A percentile compares a stretch with the other conserved stretches of the same genome.
These are phyloP conservation scores for Penstemon newberryi DNA, from an alignment of 257 asterid species.

Conservation along the genomic window DNA sequence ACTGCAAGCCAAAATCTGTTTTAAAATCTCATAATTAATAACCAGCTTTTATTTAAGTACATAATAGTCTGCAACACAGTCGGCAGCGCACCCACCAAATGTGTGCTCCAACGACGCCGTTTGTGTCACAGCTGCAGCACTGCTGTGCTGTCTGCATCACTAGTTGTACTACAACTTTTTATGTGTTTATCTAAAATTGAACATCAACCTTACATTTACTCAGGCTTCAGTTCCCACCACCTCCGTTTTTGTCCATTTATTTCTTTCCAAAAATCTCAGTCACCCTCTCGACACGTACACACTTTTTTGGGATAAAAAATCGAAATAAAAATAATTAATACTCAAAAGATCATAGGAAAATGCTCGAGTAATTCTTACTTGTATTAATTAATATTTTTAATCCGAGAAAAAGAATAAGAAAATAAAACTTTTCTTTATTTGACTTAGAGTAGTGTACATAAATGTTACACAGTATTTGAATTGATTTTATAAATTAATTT, in stretches of 20 bases:
- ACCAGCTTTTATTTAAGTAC: background rate
- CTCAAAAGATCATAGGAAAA: too few relatives aligned
- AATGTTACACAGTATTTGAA: too few relatives aligned
- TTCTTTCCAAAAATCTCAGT: background rate
- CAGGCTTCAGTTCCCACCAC: slow-evolving; percentile 14
- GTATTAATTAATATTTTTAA: too few relatives aligned
- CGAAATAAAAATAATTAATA: too few relatives aligned
- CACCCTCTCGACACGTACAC: slow-evolving; percentile 19
- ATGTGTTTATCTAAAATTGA: slow-evolving; percentile 15
- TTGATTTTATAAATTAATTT: too few relatives aligned
- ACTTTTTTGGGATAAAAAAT: background rate
- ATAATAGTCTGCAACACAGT: background rate
- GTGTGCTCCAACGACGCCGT: slow-evolving; percentile 8
- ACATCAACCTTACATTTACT: slow-evolving; percentile 11
- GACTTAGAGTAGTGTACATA: too few relatives aligned
- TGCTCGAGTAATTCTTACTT: too few relatives aligned
- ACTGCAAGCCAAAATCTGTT: background rate
- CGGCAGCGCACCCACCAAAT: background rate
- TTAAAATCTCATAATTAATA: background rate
- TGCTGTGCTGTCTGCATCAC: slow-evolving; percentile 29
- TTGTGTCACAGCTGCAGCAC: background rate
- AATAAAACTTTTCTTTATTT: too few relatives aligned
- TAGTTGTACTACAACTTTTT: background rate
- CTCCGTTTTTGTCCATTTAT: slow-evolving; percentile 32
- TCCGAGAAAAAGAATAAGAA: too few relatives aligned